Evolutionary conservation across 176 grass and related monocot species (phyloP).

Genomic region (Dendrocalamus sinicus): DNA sequence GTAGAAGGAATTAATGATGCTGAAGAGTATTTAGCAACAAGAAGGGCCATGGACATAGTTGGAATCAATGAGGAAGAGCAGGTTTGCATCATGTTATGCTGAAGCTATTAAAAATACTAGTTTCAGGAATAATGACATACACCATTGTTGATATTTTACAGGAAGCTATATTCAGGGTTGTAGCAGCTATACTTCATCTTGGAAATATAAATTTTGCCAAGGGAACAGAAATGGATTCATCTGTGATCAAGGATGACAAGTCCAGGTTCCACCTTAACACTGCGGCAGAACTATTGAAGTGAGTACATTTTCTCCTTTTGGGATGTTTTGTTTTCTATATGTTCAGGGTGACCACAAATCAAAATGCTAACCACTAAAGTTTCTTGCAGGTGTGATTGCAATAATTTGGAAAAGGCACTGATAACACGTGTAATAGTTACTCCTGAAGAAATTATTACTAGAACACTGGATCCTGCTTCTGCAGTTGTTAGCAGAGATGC

Average conservation of each 20-base stretch:
- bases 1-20: conserved; percentile 94
- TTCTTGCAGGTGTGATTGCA: conserved; percentile 81
- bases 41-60: conserved; percentile 99
- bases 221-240: conserved; percentile 94
- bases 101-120: conserved; percentile 40
- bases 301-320: conserved; percentile 46
- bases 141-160: conserved; percentile 48
- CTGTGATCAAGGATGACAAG: conserved; percentile 87
- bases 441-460: conserved; percentile 98
- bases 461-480: conserved; percentile 95
- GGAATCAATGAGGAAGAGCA: conserved; percentile 97
- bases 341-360: conserved; percentile 24
- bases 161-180: conserved; percentile 96
- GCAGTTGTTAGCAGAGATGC: conserved; percentile 96
- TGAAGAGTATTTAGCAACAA: conserved; percentile 96
- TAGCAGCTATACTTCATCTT: conserved; percentile 98
- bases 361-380: conserved; percentile 48
- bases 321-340: conserved; percentile 28
- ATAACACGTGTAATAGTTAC: conserved; percentile 96
- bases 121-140: conserved; percentile 34
- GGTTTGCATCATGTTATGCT: conserved; percentile 48
- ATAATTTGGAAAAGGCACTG: conserved; percentile 89
- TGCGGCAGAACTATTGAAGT: conserved; percentile 86
- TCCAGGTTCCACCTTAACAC: conserved; percentile 93
- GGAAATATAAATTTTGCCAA: conserved; percentile 98